phyloP scores from a whole-genome alignment of 345 rosid species.

The Boechera divaricarpa region DNA sequence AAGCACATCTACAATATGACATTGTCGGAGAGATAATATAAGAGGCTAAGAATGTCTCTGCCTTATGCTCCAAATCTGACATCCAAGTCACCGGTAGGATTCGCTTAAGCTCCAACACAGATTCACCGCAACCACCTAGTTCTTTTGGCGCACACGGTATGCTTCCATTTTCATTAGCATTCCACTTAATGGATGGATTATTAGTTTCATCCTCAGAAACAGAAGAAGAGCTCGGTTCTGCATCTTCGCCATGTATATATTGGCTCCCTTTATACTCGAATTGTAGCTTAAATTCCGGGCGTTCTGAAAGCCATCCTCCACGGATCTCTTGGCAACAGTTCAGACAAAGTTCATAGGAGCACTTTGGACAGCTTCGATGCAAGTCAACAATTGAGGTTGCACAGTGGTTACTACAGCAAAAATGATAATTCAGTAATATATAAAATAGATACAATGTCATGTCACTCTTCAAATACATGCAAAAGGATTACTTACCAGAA shows the following conservation, averaged over 20 bases:
- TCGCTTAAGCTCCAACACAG: conserved; percentile 70
- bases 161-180: conserved; percentile 57
- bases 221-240: conserved; percentile 37
- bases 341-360: conserved; percentile 84
- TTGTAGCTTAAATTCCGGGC: conserved; percentile 49
- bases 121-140: conserved; percentile 76
- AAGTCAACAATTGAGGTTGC: conserved; percentile 93
- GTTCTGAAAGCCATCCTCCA: conserved; percentile 51
- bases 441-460: conserved; percentile 2
- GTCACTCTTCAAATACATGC: conserved; percentile 1
- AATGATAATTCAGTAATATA: neutral
- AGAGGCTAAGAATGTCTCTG: conserved; percentile 44
- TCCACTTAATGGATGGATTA: conserved; percentile 51
- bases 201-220: conserved; percentile 33
- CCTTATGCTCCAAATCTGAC: conserved; percentile 54
- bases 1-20: conserved; percentile 33
- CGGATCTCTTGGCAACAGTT: conserved; percentile 86
- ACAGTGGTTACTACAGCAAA: conserved; percentile 72
- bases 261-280: conserved; percentile 60
- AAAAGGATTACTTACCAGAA: conserved; percentile 63
- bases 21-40: conserved; percentile 23
- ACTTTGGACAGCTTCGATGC: conserved; percentile 81
- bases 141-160: conserved; percentile 68
- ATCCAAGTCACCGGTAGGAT: conserved; percentile 69
- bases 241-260: conserved; percentile 84